Evolutionary conservation across 2,329 filamentous ascomycete genomes (phyloP).

Genomic region (Lachnellula suecica): DNA sequence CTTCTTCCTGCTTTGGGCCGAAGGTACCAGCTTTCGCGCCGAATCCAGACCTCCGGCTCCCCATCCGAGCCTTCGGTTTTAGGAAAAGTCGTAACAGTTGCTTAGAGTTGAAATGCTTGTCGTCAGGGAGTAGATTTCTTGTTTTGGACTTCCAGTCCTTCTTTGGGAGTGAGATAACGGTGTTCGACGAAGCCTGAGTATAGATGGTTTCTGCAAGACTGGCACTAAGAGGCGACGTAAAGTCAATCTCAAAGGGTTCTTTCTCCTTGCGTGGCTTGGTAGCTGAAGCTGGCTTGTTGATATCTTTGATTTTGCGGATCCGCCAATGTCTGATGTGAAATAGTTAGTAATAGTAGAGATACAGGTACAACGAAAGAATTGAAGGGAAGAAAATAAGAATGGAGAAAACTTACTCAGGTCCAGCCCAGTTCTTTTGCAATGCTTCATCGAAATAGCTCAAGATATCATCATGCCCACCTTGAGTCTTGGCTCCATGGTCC

Average conservation of each 20-base stretch:
- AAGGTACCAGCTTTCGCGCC: constrained; percentile 43
- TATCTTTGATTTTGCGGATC: constrained; percentile 86
- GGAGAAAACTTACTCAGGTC: too few relatives aligned
- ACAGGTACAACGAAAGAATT: too few relatives aligned
- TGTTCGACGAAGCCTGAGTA: constrained; percentile 76
- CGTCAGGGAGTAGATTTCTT: constrained; percentile 88
- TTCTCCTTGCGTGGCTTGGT: constrained; percentile 84
- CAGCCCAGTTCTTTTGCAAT: constrained; percentile 94
- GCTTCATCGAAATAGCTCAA: constrained; percentile 98
- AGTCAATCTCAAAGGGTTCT: constrained; percentile 94
- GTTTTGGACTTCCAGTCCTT: constrained; percentile 95
- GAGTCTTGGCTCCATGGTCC: constrained; percentile 65
- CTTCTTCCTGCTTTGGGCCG: constrained; percentile 50
- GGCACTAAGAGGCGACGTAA: constrained; percentile 71
- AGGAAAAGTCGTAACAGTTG: constrained; percentile 88
- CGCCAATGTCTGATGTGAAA: too few relatives aligned
- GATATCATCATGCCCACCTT: constrained; percentile 79
- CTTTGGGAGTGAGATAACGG: constrained; percentile 82
- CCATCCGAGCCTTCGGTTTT: constrained; percentile 87
- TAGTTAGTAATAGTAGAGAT: too few relatives aligned
- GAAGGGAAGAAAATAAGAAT: too few relatives aligned
- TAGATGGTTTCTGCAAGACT: constrained; percentile 75
- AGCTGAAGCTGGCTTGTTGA: constrained; percentile 60
- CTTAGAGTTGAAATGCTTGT: constrained; percentile 97
- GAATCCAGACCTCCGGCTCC: constrained; percentile 59